Evolutionary conservation across 768 basidiomycete species (phyloP).

Genomic region (Kwoniella dejecticola): DNA sequence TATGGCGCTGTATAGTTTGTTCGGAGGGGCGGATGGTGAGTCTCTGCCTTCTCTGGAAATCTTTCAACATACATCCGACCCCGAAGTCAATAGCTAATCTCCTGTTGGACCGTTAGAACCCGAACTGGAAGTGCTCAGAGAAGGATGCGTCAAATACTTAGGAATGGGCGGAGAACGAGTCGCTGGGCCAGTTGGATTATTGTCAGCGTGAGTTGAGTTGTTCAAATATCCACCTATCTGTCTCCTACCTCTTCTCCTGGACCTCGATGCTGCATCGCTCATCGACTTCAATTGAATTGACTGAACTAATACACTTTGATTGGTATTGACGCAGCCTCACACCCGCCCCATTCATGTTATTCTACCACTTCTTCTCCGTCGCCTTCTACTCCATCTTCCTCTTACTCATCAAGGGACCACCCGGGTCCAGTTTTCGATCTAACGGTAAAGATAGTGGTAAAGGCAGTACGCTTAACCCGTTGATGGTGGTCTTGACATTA

Average conservation of each 20-base stretch:
- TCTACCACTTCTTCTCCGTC: slow-evolving; percentile 91
- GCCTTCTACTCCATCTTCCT: slow-evolving; percentile 93
- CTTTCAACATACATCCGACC: too few relatives aligned
- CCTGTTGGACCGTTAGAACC: too few relatives aligned
- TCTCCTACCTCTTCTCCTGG: too few relatives aligned
- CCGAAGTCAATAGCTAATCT: too few relatives aligned
- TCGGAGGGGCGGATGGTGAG: slow-evolving; percentile 82
- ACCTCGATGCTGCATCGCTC: too few relatives aligned
- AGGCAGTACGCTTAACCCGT: not conserved
- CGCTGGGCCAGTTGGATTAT: slow-evolving; percentile 81
- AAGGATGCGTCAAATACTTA: slow-evolving; percentile 96
- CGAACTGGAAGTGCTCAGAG: slow-evolving; percentile 57
- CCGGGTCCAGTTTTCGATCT: slow-evolving; percentile 19
- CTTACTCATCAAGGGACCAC: slow-evolving; percentile 70
- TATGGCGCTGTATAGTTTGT: slow-evolving; percentile 89
- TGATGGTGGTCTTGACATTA: slow-evolving; percentile 9
- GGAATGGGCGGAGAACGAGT: slow-evolving; percentile 88
- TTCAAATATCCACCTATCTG: too few relatives aligned
- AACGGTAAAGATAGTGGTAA: too few relatives aligned
- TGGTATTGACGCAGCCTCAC: slow-evolving; percentile 63
- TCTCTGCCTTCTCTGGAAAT: slow-evolving; percentile 59
- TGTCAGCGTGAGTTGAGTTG: slow-evolving; percentile 81
- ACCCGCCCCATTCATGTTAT: slow-evolving; percentile 76
- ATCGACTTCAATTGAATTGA: too few relatives aligned
- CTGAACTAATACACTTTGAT: not conserved